Percentiles rank a stretch among this genome's conserved stretches.
These are phyloP conservation scores for Papilionanthe hybrid DNA, from an alignment of 116 monocot genomes.

Conservation along the genomic window DNA sequence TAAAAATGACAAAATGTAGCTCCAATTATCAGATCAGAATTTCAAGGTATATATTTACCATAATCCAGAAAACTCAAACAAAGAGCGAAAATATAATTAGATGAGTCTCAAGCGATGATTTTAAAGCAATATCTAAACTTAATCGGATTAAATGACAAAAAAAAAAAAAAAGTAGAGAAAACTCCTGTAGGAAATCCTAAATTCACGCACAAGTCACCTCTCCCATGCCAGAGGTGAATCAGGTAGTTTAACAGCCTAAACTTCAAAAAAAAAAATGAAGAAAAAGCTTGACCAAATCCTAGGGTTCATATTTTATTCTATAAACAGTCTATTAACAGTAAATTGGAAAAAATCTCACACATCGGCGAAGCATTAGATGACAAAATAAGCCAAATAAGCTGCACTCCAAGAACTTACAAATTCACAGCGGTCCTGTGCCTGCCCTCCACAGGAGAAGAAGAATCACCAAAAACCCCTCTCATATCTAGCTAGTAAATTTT, in stretches of 20 bases:
- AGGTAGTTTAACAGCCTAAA: background rate
- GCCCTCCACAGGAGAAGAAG: slow-evolving; percentile 15
- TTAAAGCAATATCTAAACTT: background rate
- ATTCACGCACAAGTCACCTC: background rate
- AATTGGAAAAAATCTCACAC: background rate
- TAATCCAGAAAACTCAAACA: background rate
- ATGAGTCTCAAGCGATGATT: background rate
- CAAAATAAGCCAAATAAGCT: slow-evolving; percentile 15
- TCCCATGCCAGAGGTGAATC: background rate
- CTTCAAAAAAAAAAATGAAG: background rate
- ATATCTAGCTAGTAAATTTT: background rate
- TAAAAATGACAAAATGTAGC: background rate
- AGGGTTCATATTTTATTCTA: background rate
- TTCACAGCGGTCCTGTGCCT: slow-evolving; percentile 11
- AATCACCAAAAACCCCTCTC: slow-evolving; percentile 13
- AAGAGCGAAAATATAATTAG: background rate
- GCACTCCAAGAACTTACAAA: slow-evolving; percentile 19
- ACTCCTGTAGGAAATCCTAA: background rate
- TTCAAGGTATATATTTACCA: background rate
- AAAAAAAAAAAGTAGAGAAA: background rate
- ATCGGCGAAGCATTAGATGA: background rate
- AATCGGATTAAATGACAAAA: background rate
- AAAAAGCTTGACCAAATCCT: background rate
- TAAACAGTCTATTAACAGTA: background rate
- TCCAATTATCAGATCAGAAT: background rate